Evolutionary conservation across 768 basidiomycete species (phyloP), one percentile per base, ranked within the genome.

Genomic region (Clitopilus hobsonii): DNA sequence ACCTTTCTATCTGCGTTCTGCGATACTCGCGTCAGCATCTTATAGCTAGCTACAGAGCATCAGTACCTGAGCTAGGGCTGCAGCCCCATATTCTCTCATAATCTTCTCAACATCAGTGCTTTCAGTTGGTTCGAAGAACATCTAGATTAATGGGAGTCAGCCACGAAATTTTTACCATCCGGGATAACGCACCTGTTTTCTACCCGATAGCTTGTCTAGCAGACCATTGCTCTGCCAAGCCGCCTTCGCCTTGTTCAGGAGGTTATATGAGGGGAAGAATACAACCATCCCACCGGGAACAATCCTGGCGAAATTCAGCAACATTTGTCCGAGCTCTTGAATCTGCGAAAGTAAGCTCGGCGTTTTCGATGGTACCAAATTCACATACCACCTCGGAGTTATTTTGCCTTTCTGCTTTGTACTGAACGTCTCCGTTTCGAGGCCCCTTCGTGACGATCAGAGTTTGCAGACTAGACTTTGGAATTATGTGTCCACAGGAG

Each of bases 401-500:
- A 13, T 78, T 77, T 55, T 92, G 84, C 59, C 82, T 85, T 3
- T 82, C 81, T 48, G 84, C 89, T 66, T 89, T 95, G 74, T 94
- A 97, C 59, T 87, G 85, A 56, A 98, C 69, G 1, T 83, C 82
- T 6, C 74, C 75, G 11, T 90, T 91, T 29, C 81, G 73, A 0
- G 94, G 92, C 1, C 94, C 90, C 58, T 80, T 87, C 23, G 77
- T 76, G 8, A 96, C 70, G 6, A 92, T 84, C 36, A 94, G 70
- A 0, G 90, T 84, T 56, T 82, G 83, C 20, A 99, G 76, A 63
- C 91, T 94, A 20, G 83, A 74, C 38, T 77, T 72, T 0, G 96
- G 93, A 22, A 98, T 89, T 56, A 99, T 88, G 66, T 99, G 96
- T 0, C 89, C 88, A 68, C 96, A 99, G 0, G 92, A 91, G 64